phyloP scores from a whole-genome alignment of 1,284 basidiomycete species.

The Heliocybe sulcata region DNA sequence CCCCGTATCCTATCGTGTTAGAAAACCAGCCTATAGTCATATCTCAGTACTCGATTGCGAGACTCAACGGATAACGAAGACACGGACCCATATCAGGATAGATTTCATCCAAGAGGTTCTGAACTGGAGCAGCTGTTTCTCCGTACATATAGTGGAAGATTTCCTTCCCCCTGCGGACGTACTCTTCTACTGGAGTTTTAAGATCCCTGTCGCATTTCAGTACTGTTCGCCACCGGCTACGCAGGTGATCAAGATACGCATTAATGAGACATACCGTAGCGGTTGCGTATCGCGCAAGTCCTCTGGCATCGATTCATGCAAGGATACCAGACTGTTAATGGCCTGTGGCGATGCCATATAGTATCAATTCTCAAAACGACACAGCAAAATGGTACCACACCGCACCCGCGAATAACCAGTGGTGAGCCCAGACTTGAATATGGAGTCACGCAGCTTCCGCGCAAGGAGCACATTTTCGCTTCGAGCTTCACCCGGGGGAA shows the following conservation, averaged over 20 bases:
- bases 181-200: not conserved
- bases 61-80: not conserved
- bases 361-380: not conserved
- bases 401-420: slow-evolving; percentile 43
- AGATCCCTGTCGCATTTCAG: not conserved
- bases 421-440: slow-evolving; percentile 50
- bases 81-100: slow-evolving; percentile 35
- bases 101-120: slow-evolving; percentile 31
- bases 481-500: slow-evolving; percentile 1
- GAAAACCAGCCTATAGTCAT: slow-evolving; percentile 38
- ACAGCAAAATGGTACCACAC: not conserved
- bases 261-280: slow-evolving; percentile 19
- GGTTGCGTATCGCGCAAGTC: slow-evolving; percentile 21
- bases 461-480: slow-evolving; percentile 31
- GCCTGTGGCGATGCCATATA: slow-evolving; percentile 12
- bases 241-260: not conserved
- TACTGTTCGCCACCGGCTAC: no score
- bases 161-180: slow-evolving; percentile 22
- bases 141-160: slow-evolving; percentile 44
- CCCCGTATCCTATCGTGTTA: slow-evolving; percentile 42
- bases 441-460: slow-evolving; percentile 42
- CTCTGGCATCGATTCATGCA: slow-evolving; percentile 23
- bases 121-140: slow-evolving; percentile 36
- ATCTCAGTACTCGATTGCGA: not conserved
- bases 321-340: slow-evolving; percentile 25